Evolutionary conservation across 192 early-diverging fungal genomes (phyloP), one percentile per base, ranked within the genome.

Genomic region (Coemansia sp.): DNA sequence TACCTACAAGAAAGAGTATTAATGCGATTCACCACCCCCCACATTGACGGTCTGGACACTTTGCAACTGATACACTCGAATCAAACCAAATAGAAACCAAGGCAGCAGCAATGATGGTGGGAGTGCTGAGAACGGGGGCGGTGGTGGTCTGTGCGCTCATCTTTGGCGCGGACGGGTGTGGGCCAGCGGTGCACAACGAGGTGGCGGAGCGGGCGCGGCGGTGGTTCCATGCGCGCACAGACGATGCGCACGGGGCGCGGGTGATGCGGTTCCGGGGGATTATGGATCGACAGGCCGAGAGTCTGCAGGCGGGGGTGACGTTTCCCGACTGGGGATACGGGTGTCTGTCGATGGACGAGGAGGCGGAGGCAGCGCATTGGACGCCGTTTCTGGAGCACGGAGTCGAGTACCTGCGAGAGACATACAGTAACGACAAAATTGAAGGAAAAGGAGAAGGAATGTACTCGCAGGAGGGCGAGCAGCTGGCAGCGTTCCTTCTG

Each of bases 301-400:
- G 68, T 2, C 41, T 84, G 25, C 82, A 84, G 48, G 82, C 82
- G 0, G 82, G 82, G 14, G 64, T 59, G 7, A 72, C 70, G 40
- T 84, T 84, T 41, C 82, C 82, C 0, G 82, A 84, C 68, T 84
- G 82, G 82, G 82, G 82, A 49, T 84, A 84, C 65, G 82, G 82
- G 5, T 84, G 82, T 58, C 53, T 84, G 61, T 74, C 72, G 3
- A 76, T 71, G 69, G 82, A 84, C 62, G 77, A 79, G 0, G 71
- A 60, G 50, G 77, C 82, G 4, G 82, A 84, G 58, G 74, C 69
- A 0, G 82, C 82, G 11, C 82, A 84, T 65, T 84, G 82, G 82
- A 68, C 74, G 53, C 82, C 77, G 61, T 84, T 84, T 49, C 70
- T 79, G 11, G 77, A 70, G 49, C 44, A 71, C 51, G 82, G 74